phyloP scores from a whole-genome alignment of 192 early-diverging fungal genomes.

The Backusella morwellensis region DNA sequence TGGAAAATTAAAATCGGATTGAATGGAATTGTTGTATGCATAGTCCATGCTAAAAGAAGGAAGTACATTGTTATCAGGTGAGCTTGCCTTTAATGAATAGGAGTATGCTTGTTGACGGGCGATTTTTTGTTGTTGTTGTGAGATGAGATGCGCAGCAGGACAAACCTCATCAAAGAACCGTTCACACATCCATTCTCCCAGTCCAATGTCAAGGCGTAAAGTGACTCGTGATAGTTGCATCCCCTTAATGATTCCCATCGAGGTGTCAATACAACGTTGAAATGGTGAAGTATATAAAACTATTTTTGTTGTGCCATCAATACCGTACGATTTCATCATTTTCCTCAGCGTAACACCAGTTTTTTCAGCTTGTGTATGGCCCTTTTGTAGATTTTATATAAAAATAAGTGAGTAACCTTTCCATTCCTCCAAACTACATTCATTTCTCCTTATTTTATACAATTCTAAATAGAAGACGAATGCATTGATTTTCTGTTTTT shows the following conservation, averaged over 20 bases:
- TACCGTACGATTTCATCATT: constrained; percentile 10
- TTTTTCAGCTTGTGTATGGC: constrained; percentile 27
- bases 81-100: constrained; percentile 3
- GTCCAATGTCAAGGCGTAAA: constrained; percentile 30
- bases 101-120: constrained; percentile 22
- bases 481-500: neutral
- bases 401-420: neutral
- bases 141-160: constrained; percentile 20
- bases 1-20: constrained; percentile 29
- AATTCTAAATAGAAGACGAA: neutral
- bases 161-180: constrained; percentile 33
- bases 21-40: neutral
- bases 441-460: neutral
- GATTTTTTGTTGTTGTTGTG: constrained; percentile 25
- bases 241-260: constrained; percentile 28
- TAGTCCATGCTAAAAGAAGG: constrained; percentile 25
- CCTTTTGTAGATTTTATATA: constrained; percentile 6
- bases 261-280: constrained; percentile 39
- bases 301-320: constrained; percentile 20
- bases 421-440: neutral
- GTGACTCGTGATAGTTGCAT: constrained; percentile 16
- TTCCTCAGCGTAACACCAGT: constrained; percentile 24
- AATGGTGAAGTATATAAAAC: constrained; percentile 36
- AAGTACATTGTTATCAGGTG: neutral
- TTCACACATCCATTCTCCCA: constrained; percentile 42